phyloP scores from a whole-genome alignment of 768 basidiomycete species.

The Rhizopogon salebrosus region DNA sequence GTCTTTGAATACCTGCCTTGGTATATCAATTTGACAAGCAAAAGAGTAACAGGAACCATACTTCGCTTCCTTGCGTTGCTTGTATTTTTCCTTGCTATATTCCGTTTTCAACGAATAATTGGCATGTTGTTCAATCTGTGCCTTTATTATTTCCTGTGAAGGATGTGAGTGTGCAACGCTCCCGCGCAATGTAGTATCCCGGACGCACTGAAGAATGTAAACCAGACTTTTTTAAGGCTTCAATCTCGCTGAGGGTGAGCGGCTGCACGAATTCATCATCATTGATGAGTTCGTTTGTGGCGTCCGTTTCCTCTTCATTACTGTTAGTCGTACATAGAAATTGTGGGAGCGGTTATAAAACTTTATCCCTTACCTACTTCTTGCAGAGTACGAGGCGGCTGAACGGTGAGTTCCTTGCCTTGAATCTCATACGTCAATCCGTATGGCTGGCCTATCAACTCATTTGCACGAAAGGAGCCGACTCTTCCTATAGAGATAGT shows the following conservation, averaged over 20 bases:
- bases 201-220: conserved; percentile 65
- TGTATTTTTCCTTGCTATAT: conserved; percentile 98
- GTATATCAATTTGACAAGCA: not conserved
- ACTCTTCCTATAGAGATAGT: conserved; percentile 76
- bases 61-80: conserved; percentile 96
- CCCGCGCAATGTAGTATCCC: not conserved
- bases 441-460: conserved; percentile 78
- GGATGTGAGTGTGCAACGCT: conserved; percentile 9
- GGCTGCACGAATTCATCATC: conserved; percentile 83
- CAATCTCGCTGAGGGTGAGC: conserved; percentile 79
- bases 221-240: conserved; percentile 76
- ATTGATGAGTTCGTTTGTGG: conserved; percentile 94
- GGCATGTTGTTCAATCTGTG: conserved; percentile 89
- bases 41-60: conserved; percentile 30
- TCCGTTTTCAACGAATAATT: conserved; percentile 94
- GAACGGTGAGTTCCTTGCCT: conserved; percentile 59
- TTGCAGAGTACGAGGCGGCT: conserved; percentile 60
- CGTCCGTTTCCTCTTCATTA: conserved; percentile 84
- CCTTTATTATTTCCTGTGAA: conserved; percentile 88
- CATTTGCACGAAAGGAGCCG: conserved; percentile 74
- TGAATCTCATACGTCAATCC: conserved; percentile 87
- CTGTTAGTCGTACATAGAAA: not conserved
- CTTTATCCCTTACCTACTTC: conserved; percentile 60
- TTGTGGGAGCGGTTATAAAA: not conserved
- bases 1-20: conserved; percentile 74